phyloP scores from a whole-genome alignment of 2,329 filamentous ascomycete genomes.

The Xylaria hypoxylon region DNA sequence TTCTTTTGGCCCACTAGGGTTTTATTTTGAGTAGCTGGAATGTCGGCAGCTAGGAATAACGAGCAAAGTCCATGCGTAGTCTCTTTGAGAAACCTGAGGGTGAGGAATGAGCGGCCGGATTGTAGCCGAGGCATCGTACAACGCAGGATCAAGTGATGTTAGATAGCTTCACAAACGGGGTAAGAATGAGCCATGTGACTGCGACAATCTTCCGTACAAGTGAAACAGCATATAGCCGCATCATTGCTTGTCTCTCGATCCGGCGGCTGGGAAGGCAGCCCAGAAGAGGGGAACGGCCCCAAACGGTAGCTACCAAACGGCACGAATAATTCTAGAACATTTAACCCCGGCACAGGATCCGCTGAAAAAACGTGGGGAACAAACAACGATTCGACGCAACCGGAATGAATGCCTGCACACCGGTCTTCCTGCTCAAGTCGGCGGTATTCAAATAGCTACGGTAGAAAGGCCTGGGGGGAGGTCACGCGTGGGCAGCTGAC shows the following conservation, averaged over 20 bases:
- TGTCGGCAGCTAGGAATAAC: conserved; percentile 7
- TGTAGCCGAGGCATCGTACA: conserved; percentile 36
- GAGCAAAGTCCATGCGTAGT: conserved; percentile 2
- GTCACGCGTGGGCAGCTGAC: conserved; percentile 41
- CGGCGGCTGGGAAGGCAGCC: conserved; percentile 36
- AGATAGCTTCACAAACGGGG: conserved; percentile 32
- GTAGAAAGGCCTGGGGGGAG: conserved; percentile 23
- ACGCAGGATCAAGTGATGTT: conserved; percentile 39
- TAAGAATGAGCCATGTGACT: conserved; percentile 39
- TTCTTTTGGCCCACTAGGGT: conserved; percentile 26
- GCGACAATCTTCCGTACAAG: conserved; percentile 33
- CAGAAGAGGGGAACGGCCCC: conserved; percentile 35
- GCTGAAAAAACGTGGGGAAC: conserved; percentile 49
- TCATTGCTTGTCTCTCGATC: conserved; percentile 37
- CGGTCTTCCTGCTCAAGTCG: conserved; percentile 37
- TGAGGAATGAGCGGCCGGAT: conserved; percentile 29
- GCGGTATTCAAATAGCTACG: conserved; percentile 28
- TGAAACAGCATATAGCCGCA: conserved; percentile 40
- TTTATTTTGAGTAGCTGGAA: conserved; percentile 27
- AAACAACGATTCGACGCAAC: conserved; percentile 34
- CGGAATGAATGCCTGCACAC: conserved; percentile 40
- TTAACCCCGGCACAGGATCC: conserved; percentile 43
- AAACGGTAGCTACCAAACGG: conserved; percentile 36
- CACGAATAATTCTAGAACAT: conserved; percentile 47
- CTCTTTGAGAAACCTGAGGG: conserved; percentile 19